Conservation (phyloP, 1,284 basidiomycete genomes). For the Irpex sp. region DNA sequence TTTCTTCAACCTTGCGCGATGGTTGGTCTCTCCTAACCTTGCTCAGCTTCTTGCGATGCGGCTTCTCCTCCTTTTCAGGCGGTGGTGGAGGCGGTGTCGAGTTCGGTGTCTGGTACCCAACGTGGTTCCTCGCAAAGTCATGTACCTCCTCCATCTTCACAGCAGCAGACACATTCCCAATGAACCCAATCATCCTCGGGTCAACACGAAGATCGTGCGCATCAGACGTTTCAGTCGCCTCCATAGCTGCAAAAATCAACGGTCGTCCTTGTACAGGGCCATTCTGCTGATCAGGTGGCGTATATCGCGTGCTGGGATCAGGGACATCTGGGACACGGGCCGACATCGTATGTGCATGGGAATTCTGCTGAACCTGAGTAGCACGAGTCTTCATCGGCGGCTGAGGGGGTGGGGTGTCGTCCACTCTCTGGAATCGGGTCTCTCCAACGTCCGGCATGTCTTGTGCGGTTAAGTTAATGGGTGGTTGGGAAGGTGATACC, state of each 20-base stretch:
- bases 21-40: slow-evolving; percentile 20
- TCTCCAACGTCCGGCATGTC: not conserved
- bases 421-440: not conserved
- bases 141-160: slow-evolving; percentile 7
- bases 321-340: not conserved
- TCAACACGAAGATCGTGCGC: slow-evolving; percentile 13
- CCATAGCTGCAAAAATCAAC: slow-evolving; percentile 29
- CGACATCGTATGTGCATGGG: not conserved
- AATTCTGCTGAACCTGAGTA: not conserved
- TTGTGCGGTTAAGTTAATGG: not conserved
- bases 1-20: slow-evolving; percentile 10
- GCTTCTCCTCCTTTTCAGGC: slow-evolving; percentile 1
- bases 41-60: slow-evolving; percentile 19
- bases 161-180: slow-evolving; percentile 5
- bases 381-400: not conserved
- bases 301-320: not conserved
- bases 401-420: not conserved
- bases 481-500: not conserved
- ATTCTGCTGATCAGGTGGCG: slow-evolving; percentile 8
- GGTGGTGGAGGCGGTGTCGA: slow-evolving; percentile 11
- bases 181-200: slow-evolving; percentile 11
- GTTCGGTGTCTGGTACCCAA: not conserved
- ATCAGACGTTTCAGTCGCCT: slow-evolving; percentile 9
- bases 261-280: slow-evolving; percentile 26
- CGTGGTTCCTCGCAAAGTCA: not conserved